phyloP scores from a whole-genome alignment of 768 basidiomycete genomes.

The Cystoderma amianthinum region DNA sequence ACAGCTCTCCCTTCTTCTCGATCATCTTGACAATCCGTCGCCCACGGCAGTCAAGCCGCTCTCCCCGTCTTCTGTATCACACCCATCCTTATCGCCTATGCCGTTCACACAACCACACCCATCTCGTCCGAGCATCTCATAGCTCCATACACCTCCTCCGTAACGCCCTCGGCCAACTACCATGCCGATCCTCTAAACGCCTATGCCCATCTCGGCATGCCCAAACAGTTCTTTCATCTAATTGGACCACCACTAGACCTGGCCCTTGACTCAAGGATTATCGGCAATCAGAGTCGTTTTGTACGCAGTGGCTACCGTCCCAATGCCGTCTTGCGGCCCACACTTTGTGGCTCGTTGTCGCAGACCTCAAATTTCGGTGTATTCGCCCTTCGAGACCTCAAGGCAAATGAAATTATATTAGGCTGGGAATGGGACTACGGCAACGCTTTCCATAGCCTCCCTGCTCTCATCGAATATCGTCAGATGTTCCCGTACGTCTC shows the following conservation, averaged over 20 bases:
- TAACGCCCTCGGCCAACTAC: too few relatives aligned
- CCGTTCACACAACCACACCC: slow-evolving; percentile 55
- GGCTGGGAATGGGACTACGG: slow-evolving; percentile 98
- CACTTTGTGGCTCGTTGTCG: slow-evolving; percentile 27
- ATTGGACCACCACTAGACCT: slow-evolving; percentile 70
- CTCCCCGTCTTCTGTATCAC: too few relatives aligned
- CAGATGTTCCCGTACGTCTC: slow-evolving; percentile 49
- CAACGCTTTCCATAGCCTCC: slow-evolving; percentile 73
- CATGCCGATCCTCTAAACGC: slow-evolving; percentile 77
- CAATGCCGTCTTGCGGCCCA: slow-evolving; percentile 56
- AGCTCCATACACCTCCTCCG: slow-evolving; percentile 47
- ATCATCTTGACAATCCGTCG: slow-evolving; percentile 9
- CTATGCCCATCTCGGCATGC: slow-evolving; percentile 78
- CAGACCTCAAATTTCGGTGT: too few relatives aligned
- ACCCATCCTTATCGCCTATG: slow-evolving; percentile 48
- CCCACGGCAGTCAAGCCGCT: slow-evolving; percentile 11
- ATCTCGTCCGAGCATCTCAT: slow-evolving; percentile 52
- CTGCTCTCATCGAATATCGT: slow-evolving; percentile 56
- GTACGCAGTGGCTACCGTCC: slow-evolving; percentile 62
- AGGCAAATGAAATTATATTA: slow-evolving; percentile 74
- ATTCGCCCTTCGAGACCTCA: slow-evolving; percentile 70
- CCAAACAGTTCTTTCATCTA: slow-evolving; percentile 84
- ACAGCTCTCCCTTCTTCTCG: slow-evolving; percentile 33
- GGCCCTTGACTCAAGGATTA: slow-evolving; percentile 72
- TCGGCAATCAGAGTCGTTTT: slow-evolving; percentile 57